Conservation (phyloP, 352 stramenopile species). For the Phytopythium vexans region DNA sequence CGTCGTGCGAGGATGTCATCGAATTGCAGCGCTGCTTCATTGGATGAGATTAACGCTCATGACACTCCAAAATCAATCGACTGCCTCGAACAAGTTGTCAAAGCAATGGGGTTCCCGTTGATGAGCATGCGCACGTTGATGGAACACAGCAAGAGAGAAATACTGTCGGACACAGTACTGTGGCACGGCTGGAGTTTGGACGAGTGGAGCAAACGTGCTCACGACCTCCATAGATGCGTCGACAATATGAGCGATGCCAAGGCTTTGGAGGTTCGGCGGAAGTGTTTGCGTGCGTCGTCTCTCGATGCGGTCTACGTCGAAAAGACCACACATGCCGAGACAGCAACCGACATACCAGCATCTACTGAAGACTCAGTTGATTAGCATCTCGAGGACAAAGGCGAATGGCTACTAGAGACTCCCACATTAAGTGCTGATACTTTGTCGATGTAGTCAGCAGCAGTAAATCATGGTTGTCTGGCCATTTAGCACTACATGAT, state of each 20-base stretch:
- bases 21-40: not conserved
- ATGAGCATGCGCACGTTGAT: constrained; percentile 27
- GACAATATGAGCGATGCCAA: too few species aligned
- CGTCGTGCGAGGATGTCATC: not conserved
- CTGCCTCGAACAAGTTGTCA: constrained; percentile 28
- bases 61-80: constrained; percentile 1
- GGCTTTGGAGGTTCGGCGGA: too few species aligned
- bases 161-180: constrained; percentile 23
- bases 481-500: too few species aligned
- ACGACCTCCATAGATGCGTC: not conserved
- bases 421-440: too few species aligned
- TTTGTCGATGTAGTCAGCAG: too few species aligned
- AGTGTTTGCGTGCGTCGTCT: too few species aligned
- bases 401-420: too few species aligned
- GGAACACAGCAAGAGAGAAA: constrained; percentile 13
- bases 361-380: not conserved
- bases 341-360: not conserved
- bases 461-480: too few species aligned
- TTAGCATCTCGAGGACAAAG: not conserved
- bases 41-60: not conserved
- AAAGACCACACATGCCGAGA: not conserved
- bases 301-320: too few species aligned
- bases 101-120: constrained; percentile 40
- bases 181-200: constrained; percentile 39
- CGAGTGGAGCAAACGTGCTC: constrained; percentile 32